Evolutionary conservation across 345 rosid species (phyloP).

Genomic region (Brassica nigra): DNA sequence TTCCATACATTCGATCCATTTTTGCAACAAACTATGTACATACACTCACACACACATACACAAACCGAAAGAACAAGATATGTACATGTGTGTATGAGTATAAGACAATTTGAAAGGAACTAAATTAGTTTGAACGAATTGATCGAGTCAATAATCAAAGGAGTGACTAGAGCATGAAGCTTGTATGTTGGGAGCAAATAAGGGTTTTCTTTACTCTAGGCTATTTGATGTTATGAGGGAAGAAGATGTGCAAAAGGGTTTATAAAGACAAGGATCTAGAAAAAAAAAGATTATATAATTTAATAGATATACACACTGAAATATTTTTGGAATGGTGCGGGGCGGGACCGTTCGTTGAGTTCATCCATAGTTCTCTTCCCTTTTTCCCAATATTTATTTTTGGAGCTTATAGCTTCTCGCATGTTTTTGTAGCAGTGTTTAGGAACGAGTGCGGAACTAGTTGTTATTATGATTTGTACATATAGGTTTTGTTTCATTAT

Average conservation of each 20-base stretch:
- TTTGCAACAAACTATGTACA: constrained; percentile 30
- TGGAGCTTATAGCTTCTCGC: not conserved
- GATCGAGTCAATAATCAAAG: not conserved
- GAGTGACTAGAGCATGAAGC: constrained; percentile 17
- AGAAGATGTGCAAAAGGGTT: constrained; percentile 31
- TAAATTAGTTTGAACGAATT: not conserved
- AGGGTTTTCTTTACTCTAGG: constrained; percentile 29
- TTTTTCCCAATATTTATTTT: not conserved
- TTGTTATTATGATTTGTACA: too few species aligned
- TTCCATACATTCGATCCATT: constrained; percentile 88
- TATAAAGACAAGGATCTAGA: constrained; percentile 13
- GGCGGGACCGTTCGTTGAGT: not conserved
- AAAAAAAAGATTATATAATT: not conserved
- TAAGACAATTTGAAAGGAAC: constrained; percentile 12
- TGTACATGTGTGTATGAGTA: not conserved
- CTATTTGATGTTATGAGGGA: constrained; percentile 19
- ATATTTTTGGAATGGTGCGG: not conserved
- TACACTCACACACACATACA: not conserved
- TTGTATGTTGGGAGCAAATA: constrained; percentile 18
- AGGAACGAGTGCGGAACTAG: too few species aligned
- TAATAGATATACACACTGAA: not conserved
- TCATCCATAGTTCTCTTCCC: not conserved
- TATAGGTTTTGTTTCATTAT: too few species aligned
- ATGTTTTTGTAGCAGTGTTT: too few species aligned
- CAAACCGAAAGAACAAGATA: constrained; percentile 2